These are phyloP conservation scores for Avena sativa DNA, from an alignment of 176 grass and related monocot genomes.

Conservation along the genomic window DNA sequence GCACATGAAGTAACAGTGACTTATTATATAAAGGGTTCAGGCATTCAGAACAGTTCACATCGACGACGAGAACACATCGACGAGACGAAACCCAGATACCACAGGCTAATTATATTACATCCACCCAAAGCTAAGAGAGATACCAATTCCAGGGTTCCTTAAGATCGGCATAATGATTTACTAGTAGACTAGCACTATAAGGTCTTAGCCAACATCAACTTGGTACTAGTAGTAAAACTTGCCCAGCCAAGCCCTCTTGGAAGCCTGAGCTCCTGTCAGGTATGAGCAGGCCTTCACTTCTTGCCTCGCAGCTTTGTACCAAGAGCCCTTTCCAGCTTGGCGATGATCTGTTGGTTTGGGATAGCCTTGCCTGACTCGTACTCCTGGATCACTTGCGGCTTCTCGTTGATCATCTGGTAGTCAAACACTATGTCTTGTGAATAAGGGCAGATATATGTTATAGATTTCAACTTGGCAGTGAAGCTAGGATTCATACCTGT, in stretches of 20 bases:
- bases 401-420: conserved; percentile 92
- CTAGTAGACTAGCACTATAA: neutral
- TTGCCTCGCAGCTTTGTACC: conserved; percentile 83
- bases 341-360: conserved; percentile 94
- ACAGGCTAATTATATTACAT: conserved; percentile 9
- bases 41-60: conserved; percentile 17
- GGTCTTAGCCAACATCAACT: conserved; percentile 5
- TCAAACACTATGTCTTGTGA: neutral
- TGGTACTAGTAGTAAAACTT: neutral
- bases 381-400: conserved; percentile 66
- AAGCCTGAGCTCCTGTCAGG: neutral
- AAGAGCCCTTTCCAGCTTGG: conserved; percentile 90
- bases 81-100: neutral
- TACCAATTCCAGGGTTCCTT: neutral
- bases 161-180: neutral
- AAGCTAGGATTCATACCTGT: neutral
- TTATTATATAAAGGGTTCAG: conserved; percentile 1
- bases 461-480: neutral
- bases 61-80: neutral
- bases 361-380: conserved; percentile 89
- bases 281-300: conserved; percentile 50
- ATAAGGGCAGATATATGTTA: conserved; percentile 1
- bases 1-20: neutral
- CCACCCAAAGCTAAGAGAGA: neutral
- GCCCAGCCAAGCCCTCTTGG: neutral